Base-by-base conservation (phyloP, 2,329 filamentous ascomycete genomes). In the Nemania bipapillata region DNA sequence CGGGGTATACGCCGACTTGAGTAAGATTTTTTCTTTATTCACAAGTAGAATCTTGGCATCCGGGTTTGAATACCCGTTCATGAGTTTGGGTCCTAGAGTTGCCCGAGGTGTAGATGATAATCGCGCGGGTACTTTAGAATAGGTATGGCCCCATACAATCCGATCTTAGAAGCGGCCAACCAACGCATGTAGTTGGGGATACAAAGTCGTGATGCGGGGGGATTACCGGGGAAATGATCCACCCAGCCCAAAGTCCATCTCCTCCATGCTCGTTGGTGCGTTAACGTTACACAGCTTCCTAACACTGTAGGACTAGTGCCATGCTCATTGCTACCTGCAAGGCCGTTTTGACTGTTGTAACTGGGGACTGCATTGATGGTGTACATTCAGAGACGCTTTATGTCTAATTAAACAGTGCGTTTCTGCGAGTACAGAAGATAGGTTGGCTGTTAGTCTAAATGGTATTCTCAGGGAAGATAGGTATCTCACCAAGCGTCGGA, bases 231-330 rank as follows among this genome's bases (percentile, higher is more conserved):
- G 53, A 32, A 12, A 54, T 15, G 47, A 61, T 54, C 57, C 66
- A 57, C 66, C 12, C 20, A 22, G 12, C n/a, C 32, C 20, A 32
- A 58, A n/a, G 50, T 58, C 30, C 3, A 55, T 32, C 26, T 52
- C 24, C 42, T 37, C 62, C 45, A 61, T 52, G 47, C 45, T 26
- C 2, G 52, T 56, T 30, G 50, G n/a, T 52, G 11, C 2, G 26
- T 52, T 61, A 53, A 65, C 52, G 60, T 64, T 68, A 65, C 62
- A 68, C 62, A 53, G 22, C 37, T 45, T 60, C 26, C 37, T 26
- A 30, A 7, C 35, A 28, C 42, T 32, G 22, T 47, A 24, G 53
- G 42, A 53, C 28, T 52, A 50, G 52, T 12, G 30, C n/a, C 50
- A 55, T 49, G 20, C 37, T 42, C 6, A 28, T 55, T 22, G 24